Base-by-base conservation (phyloP, 345 rosid genomes). In the Eucalyptus caleyi region DNA sequence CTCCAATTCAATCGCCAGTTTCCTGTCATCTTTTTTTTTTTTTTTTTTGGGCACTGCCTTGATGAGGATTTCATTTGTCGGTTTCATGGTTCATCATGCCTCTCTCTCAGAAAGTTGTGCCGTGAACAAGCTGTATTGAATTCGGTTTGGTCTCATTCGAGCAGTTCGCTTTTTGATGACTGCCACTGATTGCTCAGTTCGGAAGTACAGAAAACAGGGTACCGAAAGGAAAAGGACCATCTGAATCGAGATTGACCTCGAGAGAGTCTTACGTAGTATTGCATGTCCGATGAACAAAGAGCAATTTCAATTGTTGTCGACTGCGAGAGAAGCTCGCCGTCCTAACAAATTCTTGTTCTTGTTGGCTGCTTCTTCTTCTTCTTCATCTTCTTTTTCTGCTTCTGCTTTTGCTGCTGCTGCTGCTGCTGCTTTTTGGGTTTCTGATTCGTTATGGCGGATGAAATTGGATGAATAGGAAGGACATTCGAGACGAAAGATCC, bases 401-500 rank as follows among this genome's bases (percentile, higher is more conserved):
- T 19, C 4, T 53, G 24, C 56, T 51, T 16, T 1, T 51, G 2
- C 40, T 67, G 3, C 14, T 72, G 7, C 7, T 72, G 7, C 7
- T 72, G 6, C 42, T 19, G 14, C 8, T 45, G 47, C 2, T 16
- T 37, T 72, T 21, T 72, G 83, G 45, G 83, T 37, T 77, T 77
- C 15, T 19, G 23, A 37, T 37, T 21, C 40, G 7, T 21, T 21
- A 37, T 6, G 27, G 47, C 13, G 45, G 11, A 37, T 19, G 82
- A 34, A 72, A 77, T 37, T 59, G 30, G 37, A 32, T 21, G 7
- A 32, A 50, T 12, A 95, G 97, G 96, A 16, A 92, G 91, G 50
- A 94, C 93, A 8, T 95, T 93, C 27, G 96, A 95, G 90, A 94
- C 96, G 23, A 91, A 93, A 44, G 96, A 95, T 88, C 96, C 97